Conservation (phyloP, 2,329 filamentous ascomycete genomes). For the Coleophoma cylindrospora region DNA sequence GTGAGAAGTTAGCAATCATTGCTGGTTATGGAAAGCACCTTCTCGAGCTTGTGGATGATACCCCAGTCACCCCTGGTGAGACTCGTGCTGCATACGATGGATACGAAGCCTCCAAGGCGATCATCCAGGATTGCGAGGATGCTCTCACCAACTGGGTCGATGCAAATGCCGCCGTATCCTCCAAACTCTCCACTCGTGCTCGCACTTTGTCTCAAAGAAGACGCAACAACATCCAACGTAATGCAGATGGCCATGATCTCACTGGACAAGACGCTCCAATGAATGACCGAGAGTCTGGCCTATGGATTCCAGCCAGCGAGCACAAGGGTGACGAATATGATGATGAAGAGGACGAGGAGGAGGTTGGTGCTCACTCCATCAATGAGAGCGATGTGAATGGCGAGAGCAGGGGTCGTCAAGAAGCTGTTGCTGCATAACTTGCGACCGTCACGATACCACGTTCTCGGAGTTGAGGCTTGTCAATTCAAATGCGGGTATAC, state of each 20-base stretch:
- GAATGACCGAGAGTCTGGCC: constrained; percentile 69
- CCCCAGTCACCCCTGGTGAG: constrained; percentile 93
- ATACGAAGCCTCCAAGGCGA: constrained; percentile 96
- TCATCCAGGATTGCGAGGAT: constrained; percentile 99
- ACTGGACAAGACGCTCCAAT: constrained; percentile 76
- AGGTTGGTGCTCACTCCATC: constrained; percentile 46
- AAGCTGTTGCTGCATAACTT: constrained; percentile 32
- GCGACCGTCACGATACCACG: no score
- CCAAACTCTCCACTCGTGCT: constrained; percentile 81
- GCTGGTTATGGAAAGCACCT: constrained; percentile 97
- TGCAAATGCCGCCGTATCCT: constrained; percentile 80
- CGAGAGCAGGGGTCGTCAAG: constrained; percentile 50
- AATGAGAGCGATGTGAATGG: constrained; percentile 49
- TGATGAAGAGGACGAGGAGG: constrained; percentile 62
- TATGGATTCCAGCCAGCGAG: constrained; percentile 72
- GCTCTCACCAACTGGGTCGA: constrained; percentile 95
- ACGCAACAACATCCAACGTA: constrained; percentile 64
- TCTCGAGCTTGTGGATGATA: constrained; percentile 94
- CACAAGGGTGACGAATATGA: constrained; percentile 55
- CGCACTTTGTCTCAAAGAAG: constrained; percentile 85
- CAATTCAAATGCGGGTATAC: no score
- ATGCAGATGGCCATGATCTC: constrained; percentile 72
- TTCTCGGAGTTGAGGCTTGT: no score
- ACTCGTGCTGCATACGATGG: constrained; percentile 94
- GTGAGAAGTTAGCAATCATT: constrained; percentile 97